Conservation (phyloP, 2,329 filamentous ascomycete genomes). For the Epichloe baconii region DNA sequence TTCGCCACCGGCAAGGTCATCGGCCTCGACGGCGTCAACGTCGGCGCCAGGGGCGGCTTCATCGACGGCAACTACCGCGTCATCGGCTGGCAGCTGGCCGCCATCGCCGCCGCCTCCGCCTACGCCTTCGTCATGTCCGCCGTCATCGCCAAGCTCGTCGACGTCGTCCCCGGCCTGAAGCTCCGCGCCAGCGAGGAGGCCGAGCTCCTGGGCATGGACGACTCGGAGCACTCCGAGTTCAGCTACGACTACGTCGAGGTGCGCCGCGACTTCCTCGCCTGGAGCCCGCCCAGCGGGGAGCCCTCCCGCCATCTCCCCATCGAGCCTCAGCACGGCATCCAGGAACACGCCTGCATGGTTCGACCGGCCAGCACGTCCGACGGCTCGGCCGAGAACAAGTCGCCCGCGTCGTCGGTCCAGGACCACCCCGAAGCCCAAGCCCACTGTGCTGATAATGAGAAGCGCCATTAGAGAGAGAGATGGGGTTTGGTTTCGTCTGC, state of each 20-base stretch:
- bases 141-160: constrained; percentile 59
- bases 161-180: constrained; percentile 63
- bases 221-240: constrained; percentile 82
- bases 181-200: constrained; percentile 71
- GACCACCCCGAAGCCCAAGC: constrained; percentile 4
- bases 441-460: not conserved
- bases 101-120: constrained; percentile 50
- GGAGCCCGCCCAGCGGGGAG: constrained; percentile 63
- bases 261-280: constrained; percentile 75
- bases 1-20: constrained; percentile 60
- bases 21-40: constrained; percentile 66
- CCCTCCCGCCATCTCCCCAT: constrained; percentile 41
- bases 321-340: constrained; percentile 57
- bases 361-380: constrained; percentile 13
- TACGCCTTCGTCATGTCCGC: constrained; percentile 67
- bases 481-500: not conserved
- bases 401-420: constrained; percentile 6
- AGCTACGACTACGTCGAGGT: constrained; percentile 87
- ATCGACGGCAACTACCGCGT: constrained; percentile 61
- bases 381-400: constrained; percentile 7
- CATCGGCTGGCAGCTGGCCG: constrained; percentile 70
- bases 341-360: constrained; percentile 41
- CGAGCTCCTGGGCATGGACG: constrained; percentile 77
- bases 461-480: not conserved
- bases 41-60: constrained; percentile 53